Percentiles rank a stretch among this genome's conserved stretches.
These are phyloP conservation scores for Aspergillus bombycis DNA, from an alignment of 2,329 filamentous ascomycete species.

Conservation along the genomic window DNA sequence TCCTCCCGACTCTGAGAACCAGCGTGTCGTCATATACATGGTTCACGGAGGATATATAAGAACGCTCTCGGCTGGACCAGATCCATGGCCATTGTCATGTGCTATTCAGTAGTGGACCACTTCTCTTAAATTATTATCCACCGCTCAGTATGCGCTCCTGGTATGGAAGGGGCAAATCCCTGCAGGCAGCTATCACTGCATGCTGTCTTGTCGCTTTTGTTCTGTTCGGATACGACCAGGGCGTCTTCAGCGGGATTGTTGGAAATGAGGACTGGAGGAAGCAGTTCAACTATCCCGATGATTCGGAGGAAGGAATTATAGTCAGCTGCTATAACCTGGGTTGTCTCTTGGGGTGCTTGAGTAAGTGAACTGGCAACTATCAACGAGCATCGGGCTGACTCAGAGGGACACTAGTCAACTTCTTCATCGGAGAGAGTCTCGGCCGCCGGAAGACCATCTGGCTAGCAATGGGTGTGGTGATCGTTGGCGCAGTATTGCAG, in stretches of 20 bases:
- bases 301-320: constrained; percentile 46
- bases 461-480: not conserved
- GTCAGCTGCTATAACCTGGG: constrained; percentile 50
- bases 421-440: not conserved
- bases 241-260: constrained; percentile 53
- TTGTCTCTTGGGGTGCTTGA: constrained; percentile 41
- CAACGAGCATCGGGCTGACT: not conserved
- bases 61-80: not conserved
- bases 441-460: not conserved
- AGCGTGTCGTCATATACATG: not conserved
- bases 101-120: not conserved
- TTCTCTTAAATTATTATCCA: not conserved
- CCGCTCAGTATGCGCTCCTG: not conserved
- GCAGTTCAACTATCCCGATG: constrained; percentile 42
- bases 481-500: not conserved
- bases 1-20: no score
- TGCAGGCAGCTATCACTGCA: not conserved
- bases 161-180: not conserved
- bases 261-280: constrained; percentile 50
- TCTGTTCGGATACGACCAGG: constrained; percentile 50
- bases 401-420: not conserved
- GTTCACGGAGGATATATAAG: not conserved
- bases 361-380: constrained; percentile 7
- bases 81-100: not conserved
- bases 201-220: not conserved